Evolutionary conservation across 1,284 basidiomycete species (phyloP), one percentile per base, ranked within the genome.

Genomic region (Wallemia mellicola): DNA sequence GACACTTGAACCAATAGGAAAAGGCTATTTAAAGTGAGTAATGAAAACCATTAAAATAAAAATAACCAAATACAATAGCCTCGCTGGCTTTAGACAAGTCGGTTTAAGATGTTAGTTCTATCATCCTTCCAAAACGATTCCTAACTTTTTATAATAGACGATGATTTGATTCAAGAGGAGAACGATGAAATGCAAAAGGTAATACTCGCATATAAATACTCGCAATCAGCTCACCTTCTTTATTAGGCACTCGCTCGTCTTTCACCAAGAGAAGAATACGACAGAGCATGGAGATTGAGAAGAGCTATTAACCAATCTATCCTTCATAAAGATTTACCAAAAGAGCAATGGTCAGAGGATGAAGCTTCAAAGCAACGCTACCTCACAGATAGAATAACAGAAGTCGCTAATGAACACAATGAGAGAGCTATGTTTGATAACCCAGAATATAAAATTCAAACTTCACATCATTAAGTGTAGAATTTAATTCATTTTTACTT

Each of bases 211-310:
- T 7, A 32, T 32, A 32, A 19, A 9, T 19, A 32, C 30, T 7
- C 19, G 19, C 30, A 32, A 7, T 32, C 30, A 32, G 7, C 19
- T 19, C 19, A 32, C 7, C 30, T 9, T 19, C 30, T 17, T 15
- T 33, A 27, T 0, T 62, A 94, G 88, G 89, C 89, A 48, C 70
- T 98, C 65, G 71, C 68, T 57, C 89, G 92, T 69, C 74, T 98
- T 65, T 80, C 85, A 54, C 75, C 77, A 54, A 76, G 77, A 59
- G 82, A 95, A 73, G 68, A 74, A 28, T 96, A 92, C 72, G 91
- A 96, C 77, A 86, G 92, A 63, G 80, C 79, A 61, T 95, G 75
- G 79, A 86, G 94, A 64, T 75, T 94, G 70, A 85, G 88, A 68
- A 75, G 81, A 58, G 88, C 89, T 32, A 78, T 80, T 58, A 83